Evolutionary conservation across 2,329 filamentous ascomycete species (phyloP), one percentile per base, ranked within the genome.

Genomic region (Hypoxylon sp.): DNA sequence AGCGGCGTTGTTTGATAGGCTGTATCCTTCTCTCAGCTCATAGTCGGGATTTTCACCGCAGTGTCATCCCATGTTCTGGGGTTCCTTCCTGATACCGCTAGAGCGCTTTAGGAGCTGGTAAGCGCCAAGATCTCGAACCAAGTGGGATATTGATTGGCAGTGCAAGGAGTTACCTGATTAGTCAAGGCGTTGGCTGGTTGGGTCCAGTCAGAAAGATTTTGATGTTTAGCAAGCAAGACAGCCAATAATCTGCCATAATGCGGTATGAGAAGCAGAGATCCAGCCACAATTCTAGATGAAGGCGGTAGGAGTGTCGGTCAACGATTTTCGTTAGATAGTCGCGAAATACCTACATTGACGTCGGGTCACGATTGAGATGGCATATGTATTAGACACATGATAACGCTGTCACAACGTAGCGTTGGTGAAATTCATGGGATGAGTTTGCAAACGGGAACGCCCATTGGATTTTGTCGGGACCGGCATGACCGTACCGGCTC

Each of bases 401-500:
- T 32, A 54, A 50, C 34, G 12, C 34, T 14, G 48, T 43, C 50
- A 46, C 48, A 34, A 56, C 27, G 50, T 61, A 46, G 19, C 11
- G 16, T 45, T 41, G 59, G 27, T 39, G 34, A 57, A 27, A 46
- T 29, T 47, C 52, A 51, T 51, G 58, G 47, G 5, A 37, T 30
- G 41, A 30, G 19, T 19, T 37, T 47, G 41, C 29, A 53, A 60
- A 65, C 56, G 57, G 59, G 45, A 59, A 63, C 48, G 51, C 65
- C 59, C 47, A 66, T 66, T 66, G 55, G 63, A 21, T 62, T 46
- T 9, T 51, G 5, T 53, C 60, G 61, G 58, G 48, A 21, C 73
- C 73, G 73, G 73, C 55, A 67, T 72, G 57, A 27, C 73, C 73
- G 73, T 61, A 60, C 57, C 62, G 65, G 53, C 23, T 19, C 19